Evolutionary conservation across 345 rosid genomes (phyloP).

Genomic region (Geranium rotundifolium): DNA sequence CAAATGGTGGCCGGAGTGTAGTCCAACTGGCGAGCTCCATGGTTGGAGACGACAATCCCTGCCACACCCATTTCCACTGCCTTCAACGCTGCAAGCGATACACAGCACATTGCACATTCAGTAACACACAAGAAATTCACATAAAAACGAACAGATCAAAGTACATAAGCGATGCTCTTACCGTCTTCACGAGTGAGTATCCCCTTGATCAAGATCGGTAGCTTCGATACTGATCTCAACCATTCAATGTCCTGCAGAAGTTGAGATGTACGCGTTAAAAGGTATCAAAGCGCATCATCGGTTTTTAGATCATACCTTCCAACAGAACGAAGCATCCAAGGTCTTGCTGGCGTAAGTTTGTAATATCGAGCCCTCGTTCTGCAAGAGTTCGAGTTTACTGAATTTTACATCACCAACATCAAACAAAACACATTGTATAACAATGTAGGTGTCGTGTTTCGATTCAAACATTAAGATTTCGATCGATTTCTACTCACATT

Average conservation of each 20-base stretch:
- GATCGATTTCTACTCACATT: slow-evolving; percentile 32
- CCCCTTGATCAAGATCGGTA: slow-evolving; percentile 73
- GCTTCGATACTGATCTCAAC: slow-evolving; percentile 63
- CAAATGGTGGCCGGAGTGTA: slow-evolving; percentile 51
- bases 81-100: slow-evolving; percentile 39
- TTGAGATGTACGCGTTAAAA: background rate
- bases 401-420: background rate
- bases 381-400: slow-evolving; percentile 8
- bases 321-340: slow-evolving; percentile 53
- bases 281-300: background rate
- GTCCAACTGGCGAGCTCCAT: slow-evolving; percentile 73
- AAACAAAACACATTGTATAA: background rate
- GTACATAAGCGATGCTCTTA: slow-evolving; percentile 13
- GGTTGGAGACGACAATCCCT: slow-evolving; percentile 74
- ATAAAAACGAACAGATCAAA: too few relatives aligned
- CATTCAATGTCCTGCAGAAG: slow-evolving; percentile 56
- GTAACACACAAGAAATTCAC: too few relatives aligned
- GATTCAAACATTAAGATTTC: too few relatives aligned
- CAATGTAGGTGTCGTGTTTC: background rate
- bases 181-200: slow-evolving; percentile 78
- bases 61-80: slow-evolving; percentile 57
- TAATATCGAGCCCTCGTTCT: slow-evolving; percentile 54
- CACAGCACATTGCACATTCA: background rate
- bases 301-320: slow-evolving; percentile 43
- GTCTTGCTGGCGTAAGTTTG: slow-evolving; percentile 34